Percentiles rank a stretch among this genome's conserved stretches.
phyloP scores from a whole-genome alignment of 495 filamentous ascomycete species.

The Neurospora tetraspora region DNA sequence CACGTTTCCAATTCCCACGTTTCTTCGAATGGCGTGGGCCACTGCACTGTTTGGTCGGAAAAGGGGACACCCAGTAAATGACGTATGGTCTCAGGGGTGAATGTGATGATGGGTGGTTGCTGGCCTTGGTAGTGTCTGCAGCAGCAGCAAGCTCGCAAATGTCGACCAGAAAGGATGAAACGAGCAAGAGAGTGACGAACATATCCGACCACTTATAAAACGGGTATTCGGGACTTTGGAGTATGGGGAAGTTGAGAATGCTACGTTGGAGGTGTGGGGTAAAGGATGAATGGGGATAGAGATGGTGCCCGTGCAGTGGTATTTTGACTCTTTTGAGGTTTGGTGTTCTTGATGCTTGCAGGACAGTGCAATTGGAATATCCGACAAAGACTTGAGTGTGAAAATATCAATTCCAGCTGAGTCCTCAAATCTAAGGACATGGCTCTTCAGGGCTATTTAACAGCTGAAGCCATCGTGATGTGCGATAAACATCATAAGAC shows the following conservation, averaged over 20 bases:
- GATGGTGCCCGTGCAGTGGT: no score
- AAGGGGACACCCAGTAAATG: not conserved
- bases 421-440: not conserved
- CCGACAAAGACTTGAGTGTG: not conserved
- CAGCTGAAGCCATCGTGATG: not conserved
- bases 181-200: not conserved
- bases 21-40: not conserved
- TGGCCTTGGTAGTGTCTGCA: not conserved
- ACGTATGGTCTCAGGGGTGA: not conserved
- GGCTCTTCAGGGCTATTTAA: not conserved
- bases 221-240: not conserved
- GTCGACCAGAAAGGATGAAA: not conserved
- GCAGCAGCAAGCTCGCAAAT: not conserved
- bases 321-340: not conserved
- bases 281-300: not conserved
- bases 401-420: not conserved
- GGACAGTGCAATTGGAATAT: not conserved
- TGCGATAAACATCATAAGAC: not conserved
- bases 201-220: not conserved
- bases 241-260: not conserved
- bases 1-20: not conserved
- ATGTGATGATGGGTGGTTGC: not conserved
- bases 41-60: not conserved
- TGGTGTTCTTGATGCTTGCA: not conserved
- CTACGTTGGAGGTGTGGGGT: not conserved